A percentile compares a stretch with the other conserved stretches of the same genome.
Conservation (phyloP, 2,329 filamentous ascomycete species). For the Lasiodiplodia hormozganensis region DNA sequence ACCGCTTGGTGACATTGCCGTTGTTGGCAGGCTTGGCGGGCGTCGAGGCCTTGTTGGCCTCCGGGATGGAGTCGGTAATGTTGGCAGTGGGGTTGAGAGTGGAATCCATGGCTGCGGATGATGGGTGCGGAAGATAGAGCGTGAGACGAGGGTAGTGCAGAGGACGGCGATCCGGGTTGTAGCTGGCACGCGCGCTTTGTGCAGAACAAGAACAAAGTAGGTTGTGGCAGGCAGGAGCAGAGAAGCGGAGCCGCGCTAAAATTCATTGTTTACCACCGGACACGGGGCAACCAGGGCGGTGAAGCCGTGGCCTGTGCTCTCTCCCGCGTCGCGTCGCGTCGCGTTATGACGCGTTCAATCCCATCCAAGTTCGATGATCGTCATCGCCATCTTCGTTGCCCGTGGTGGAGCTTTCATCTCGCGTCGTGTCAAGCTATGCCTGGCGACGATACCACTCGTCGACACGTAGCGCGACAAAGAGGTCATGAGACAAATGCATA, state of each 20-base stretch:
- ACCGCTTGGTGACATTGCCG: conserved; percentile 58
- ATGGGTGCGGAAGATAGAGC: too few relatives aligned
- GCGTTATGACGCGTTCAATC: background rate
- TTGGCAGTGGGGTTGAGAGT: conserved; percentile 27
- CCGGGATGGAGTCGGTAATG: conserved; percentile 39
- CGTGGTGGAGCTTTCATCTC: background rate
- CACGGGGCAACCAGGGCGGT: conserved; percentile 20
- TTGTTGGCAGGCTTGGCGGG: conserved; percentile 41
- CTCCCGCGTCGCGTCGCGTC: conserved; percentile 17
- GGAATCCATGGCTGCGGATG: conserved; percentile 23
- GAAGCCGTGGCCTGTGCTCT: background rate
- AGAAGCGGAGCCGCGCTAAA: conserved; percentile 15
- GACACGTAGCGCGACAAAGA: background rate
- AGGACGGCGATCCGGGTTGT: background rate
- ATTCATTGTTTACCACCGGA: conserved; percentile 23
- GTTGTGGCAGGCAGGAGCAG: conserved; percentile 20
- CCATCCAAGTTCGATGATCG: background rate
- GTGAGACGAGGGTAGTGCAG: conserved; percentile 5
- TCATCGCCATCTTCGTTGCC: conserved; percentile 1
- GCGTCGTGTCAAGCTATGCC: conserved; percentile 5
- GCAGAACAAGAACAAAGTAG: conserved; percentile 15
- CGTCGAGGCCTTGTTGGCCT: conserved; percentile 38
- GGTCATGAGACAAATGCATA: background rate
- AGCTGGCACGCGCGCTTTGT: conserved; percentile 16
- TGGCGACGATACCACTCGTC: background rate